These are phyloP conservation scores for Drechslerella coelobrocha DNA, from an alignment of 2,329 filamentous ascomycete species.

Conservation along the genomic window DNA sequence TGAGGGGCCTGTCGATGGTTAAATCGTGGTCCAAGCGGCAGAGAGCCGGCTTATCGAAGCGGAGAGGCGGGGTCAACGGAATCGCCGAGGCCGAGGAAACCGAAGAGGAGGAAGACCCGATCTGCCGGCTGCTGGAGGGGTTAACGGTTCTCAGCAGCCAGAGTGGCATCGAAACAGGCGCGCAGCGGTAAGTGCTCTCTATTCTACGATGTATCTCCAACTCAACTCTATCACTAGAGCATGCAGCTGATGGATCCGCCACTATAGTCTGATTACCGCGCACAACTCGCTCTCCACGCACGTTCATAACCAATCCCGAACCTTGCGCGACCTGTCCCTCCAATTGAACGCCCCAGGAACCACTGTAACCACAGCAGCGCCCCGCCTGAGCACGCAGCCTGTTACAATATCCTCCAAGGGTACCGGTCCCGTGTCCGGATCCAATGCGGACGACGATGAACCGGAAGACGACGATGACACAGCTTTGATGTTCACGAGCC, in stretches of 20 bases:
- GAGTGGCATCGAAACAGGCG: conserved; percentile 73
- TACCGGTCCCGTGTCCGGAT: conserved; percentile 1
- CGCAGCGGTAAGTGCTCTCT: conserved; percentile 67
- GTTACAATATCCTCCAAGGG: conserved; percentile 51
- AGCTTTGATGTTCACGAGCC: conserved; percentile 34
- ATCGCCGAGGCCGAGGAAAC: conserved; percentile 66
- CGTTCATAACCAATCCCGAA: conserved; percentile 75
- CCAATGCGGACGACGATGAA: conserved; percentile 11
- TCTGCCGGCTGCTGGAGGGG: conserved; percentile 72
- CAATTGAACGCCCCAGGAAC: conserved; percentile 45
- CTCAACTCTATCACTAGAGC: conserved; percentile 32
- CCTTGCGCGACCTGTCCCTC: conserved; percentile 75
- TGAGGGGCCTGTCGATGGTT: conserved; percentile 47
- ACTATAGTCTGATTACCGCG: conserved; percentile 72
- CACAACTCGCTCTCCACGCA: conserved; percentile 78
- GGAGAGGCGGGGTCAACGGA: conserved; percentile 71
- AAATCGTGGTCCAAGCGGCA: conserved; percentile 47
- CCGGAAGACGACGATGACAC: conserved; percentile 32
- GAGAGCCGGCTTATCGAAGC: conserved; percentile 54
- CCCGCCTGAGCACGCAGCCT: conserved; percentile 37
- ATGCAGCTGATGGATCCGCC: not conserved
- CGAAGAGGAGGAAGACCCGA: conserved; percentile 60
- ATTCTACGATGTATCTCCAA: conserved; percentile 1
- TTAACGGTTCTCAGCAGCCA: conserved; percentile 76
- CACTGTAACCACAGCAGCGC: conserved; percentile 36